Evolutionary conservation across 164 flowering plant species (phyloP), one percentile per base, ranked within the genome.

Genomic region (Vitis cinerea): DNA sequence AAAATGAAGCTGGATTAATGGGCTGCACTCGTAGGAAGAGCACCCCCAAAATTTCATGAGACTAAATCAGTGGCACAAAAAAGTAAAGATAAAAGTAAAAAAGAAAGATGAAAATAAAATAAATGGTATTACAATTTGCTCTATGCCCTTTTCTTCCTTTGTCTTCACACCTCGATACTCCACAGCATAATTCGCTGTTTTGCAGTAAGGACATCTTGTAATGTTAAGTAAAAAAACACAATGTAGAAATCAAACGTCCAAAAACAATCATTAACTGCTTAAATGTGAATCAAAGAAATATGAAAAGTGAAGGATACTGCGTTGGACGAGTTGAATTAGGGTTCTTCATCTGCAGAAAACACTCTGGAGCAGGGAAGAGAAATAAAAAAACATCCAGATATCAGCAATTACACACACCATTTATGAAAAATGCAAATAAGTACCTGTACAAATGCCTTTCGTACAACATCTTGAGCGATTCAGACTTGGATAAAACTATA

Each of bases 401-500:
- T n/a, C 10, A 37, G 51, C 47, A 63, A 16, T 37, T 17, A 2
- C 30, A 37, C 2, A 11, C 50, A 64, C 60, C 48, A 61, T n/a
- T 51, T 10, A 13, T 12, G 49, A 68, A 37, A 59, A 4, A 30
- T 59, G 19, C 37, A 10, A 27, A 59, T 8, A 23, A 12, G 50
- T 82, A 96, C 99, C 99, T 82, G 99, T 96, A 71, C 99, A 96
- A 77, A 96, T 96, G 78, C 99, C 89, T 82, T 96, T 96, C 78
- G 70, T 74, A 85, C 99, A 96, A 83, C 99, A 96, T 84, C 90
- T 89, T 68, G 99, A 92, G 50, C 99, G 88, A 71, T 96, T 96
- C 64, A 96, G 92, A 77, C 97, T 96, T 14, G 99, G 99, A 78
- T 93, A 96, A 65, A 84, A 88, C 99, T 96, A 67, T 61, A 73